phyloP scores from a whole-genome alignment of 2,329 filamentous ascomycete genomes.

The Hypoxylon sp. region DNA sequence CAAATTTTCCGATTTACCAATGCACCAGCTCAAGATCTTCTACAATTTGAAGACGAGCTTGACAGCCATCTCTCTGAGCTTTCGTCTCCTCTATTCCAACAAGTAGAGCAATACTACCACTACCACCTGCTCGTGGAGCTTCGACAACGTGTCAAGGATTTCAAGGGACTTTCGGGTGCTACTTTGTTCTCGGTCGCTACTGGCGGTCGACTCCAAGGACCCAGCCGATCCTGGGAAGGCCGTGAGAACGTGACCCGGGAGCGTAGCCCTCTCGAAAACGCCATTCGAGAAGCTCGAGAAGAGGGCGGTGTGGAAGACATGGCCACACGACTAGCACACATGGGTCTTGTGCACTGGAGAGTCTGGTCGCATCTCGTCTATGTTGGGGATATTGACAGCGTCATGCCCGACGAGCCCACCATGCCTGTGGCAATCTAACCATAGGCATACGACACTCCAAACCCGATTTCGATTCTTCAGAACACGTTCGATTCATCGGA shows the following conservation, averaged over 20 bases:
- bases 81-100: slow-evolving; percentile 55
- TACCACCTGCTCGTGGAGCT: slow-evolving; percentile 59
- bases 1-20: slow-evolving; percentile 67
- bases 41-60: slow-evolving; percentile 60
- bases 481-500: slow-evolving; percentile 9
- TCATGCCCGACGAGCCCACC: slow-evolving; percentile 38
- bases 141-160: slow-evolving; percentile 60
- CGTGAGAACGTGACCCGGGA: slow-evolving; percentile 41
- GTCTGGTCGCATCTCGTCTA: slow-evolving; percentile 86
- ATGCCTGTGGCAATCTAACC: slow-evolving; percentile 40
- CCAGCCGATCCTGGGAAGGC: slow-evolving; percentile 49
- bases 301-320: slow-evolving; percentile 70
- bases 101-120: slow-evolving; percentile 60
- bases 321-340: slow-evolving; percentile 80
- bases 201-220: slow-evolving; percentile 55
- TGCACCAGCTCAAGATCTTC: slow-evolving; percentile 57
- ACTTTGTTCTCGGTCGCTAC: slow-evolving; percentile 65
- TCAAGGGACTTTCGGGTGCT: slow-evolving; percentile 61
- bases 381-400: slow-evolving; percentile 46
- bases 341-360: slow-evolving; percentile 87
- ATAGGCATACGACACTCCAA: slow-evolving; percentile 6
- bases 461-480: slow-evolving; percentile 12
- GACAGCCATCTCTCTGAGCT: slow-evolving; percentile 54
- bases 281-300: slow-evolving; percentile 56
- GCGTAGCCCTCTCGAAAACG: slow-evolving; percentile 43